Percentiles rank a stretch among this genome's conserved stretches.
Evolutionary conservation across 2,329 filamentous ascomycete genomes (phyloP).

Genomic region (Cladosporium sp.): DNA sequence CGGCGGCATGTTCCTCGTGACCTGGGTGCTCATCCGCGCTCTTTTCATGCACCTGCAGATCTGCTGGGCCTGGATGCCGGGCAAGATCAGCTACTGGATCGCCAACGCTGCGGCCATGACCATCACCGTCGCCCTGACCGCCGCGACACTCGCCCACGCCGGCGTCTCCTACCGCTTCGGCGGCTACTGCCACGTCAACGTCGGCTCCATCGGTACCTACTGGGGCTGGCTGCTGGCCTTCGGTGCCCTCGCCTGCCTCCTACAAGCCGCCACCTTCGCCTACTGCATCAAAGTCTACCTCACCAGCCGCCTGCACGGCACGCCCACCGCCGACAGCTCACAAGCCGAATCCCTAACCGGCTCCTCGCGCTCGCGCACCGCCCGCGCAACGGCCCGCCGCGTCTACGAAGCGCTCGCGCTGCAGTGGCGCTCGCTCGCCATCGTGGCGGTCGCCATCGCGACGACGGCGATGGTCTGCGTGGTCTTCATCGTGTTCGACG

Average conservation of each 20-base stretch:
- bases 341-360: conserved; percentile 16
- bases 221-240: conserved; percentile 36
- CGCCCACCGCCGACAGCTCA: conserved; percentile 15
- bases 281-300: conserved; percentile 34
- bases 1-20: conserved; percentile 70
- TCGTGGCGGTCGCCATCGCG: conserved; percentile 68
- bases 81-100: conserved; percentile 25
- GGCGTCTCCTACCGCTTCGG: conserved; percentile 59
- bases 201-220: conserved; percentile 32
- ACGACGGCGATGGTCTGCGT: conserved; percentile 21
- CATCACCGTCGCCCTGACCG: conserved; percentile 27
- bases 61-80: conserved; percentile 32
- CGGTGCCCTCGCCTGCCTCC: conserved; percentile 25
- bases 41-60: conserved; percentile 35
- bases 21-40: conserved; percentile 65
- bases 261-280: conserved; percentile 30
- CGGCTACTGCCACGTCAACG: conserved; percentile 81
- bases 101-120: conserved; percentile 28
- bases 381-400: conserved; percentile 63
- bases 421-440: conserved; percentile 76
- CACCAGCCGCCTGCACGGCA: conserved; percentile 14
- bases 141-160: conserved; percentile 38
- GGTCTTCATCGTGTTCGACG: conserved; percentile 22
- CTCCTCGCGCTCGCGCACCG: conserved; percentile 16
- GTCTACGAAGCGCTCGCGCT: conserved; percentile 72